Conservation (phyloP, 495 filamentous ascomycete species). For the Daldinia loculata region DNA sequence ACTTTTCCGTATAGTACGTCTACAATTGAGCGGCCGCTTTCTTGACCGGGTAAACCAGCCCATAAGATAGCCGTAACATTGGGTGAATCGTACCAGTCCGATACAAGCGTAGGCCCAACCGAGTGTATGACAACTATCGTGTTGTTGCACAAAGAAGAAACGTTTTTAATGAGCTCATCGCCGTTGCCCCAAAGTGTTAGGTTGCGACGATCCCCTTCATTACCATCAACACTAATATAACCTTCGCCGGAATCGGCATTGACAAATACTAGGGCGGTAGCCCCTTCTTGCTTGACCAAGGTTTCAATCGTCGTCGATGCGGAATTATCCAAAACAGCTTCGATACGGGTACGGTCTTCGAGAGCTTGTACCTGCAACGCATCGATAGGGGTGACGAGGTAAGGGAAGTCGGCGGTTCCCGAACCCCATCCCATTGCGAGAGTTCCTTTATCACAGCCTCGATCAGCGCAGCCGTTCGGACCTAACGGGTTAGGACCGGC, state of each 20-base stretch:
- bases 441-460: conserved; percentile 86
- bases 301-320: conserved; percentile 63
- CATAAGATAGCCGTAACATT: conserved; percentile 95
- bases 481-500: conserved; percentile 79
- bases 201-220: conserved; percentile 91
- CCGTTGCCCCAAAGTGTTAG: conserved; percentile 87
- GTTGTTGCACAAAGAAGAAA: conserved; percentile 82
- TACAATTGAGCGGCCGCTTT: conserved; percentile 88
- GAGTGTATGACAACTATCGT: conserved; percentile 94
- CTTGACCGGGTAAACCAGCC: conserved; percentile 92
- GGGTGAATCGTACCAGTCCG: conserved; percentile 79
- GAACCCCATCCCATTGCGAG: conserved; percentile 96
- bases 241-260: conserved; percentile 89
- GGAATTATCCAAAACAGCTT: conserved; percentile 80
- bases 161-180: conserved; percentile 79
- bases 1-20: conserved; percentile 91
- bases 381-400: conserved; percentile 85
- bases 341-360: conserved; percentile 67
- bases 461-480: conserved; percentile 86
- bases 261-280: conserved; percentile 82
- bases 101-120: conserved; percentile 79
- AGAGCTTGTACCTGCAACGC: conserved; percentile 81
- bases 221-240: conserved; percentile 83
- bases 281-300: conserved; percentile 72
- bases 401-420: conserved; percentile 89